phyloP scores from a whole-genome alignment of 257 asterid species.

The Penstemon barbatus region DNA sequence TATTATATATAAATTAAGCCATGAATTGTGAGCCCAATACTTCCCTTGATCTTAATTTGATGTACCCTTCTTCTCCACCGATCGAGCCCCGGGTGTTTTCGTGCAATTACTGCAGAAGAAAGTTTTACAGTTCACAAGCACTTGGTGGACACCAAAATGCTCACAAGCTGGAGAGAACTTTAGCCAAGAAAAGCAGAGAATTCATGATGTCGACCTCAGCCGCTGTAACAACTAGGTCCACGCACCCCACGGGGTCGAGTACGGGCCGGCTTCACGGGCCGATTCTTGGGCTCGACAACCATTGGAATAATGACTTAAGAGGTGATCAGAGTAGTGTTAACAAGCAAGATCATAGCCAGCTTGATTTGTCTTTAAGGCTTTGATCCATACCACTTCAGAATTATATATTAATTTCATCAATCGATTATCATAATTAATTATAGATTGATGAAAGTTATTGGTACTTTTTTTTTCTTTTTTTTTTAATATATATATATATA shows the following conservation, averaged over 20 bases:
- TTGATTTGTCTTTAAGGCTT: conserved; percentile 18
- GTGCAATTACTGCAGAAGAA: conserved; percentile 55
- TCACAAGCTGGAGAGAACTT: conserved; percentile 78
- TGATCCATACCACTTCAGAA: not conserved
- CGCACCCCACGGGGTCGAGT: not conserved
- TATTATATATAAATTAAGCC: not conserved
- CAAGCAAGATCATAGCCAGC: not conserved
- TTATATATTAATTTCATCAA: no score
- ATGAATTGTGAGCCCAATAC: conserved; percentile 46
- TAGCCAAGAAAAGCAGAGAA: conserved; percentile 54
- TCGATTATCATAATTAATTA: no score
- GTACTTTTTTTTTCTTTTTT: no score
- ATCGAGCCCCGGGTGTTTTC: not conserved
- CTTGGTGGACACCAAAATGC: conserved; percentile 97
- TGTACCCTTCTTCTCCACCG: not conserved
- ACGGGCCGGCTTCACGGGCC: not conserved
- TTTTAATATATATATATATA: no score
- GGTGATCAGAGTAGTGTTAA: not conserved
- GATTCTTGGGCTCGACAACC: not conserved
- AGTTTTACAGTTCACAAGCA: conserved; percentile 85
- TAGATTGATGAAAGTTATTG: no score
- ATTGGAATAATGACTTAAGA: not conserved
- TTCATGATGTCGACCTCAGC: not conserved
- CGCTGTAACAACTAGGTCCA: not conserved
- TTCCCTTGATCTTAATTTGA: not conserved